Evolutionary conservation across 2,329 filamentous ascomycete genomes (phyloP), one percentile per base, ranked within the genome.

Genomic region (Clarireedia paspali): DNA sequence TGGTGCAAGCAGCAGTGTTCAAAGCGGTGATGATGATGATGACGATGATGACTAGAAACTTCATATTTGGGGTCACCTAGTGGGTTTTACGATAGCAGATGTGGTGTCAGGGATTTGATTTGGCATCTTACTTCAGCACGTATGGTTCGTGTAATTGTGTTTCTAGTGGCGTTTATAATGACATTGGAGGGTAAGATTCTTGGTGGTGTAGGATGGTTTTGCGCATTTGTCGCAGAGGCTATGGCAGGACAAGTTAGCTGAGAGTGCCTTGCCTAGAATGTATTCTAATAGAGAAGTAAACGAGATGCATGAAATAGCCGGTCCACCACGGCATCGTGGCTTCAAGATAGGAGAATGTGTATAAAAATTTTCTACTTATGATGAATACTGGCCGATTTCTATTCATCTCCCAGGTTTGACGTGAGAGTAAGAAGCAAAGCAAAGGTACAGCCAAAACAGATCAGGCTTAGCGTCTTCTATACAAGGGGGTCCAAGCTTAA

Each of bases 11-110:
- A 75, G 72, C 59, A 64, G 68, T 50, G 67, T 70, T 53, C 76
- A 77, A 64, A 82, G 79, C 66, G 79, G 83, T 60, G 77, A 81
- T 58, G 79, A 83, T 50, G 30, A 42, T 9, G 39, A 42, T 42
- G 67, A 68, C 26, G 60, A 60, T 38, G 53, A 53, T 50, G 56
- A 44, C 44, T 54, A 39, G 30, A 48, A n/a, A 42, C 50, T 52
- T 51, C 47, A 54, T 47, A 34, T 14, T 34, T 50, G 53, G 36
- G 50, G 34, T 58, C 26, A 55, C 27, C 60, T 57, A 59, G 55
- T 34, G 48, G 58, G 24, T 40, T 44, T 42, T 49, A 49, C 27
- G 59, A 62, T 58, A n/a, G 24, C 5, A 20, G 30, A 48, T 4
- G 53, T 9, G 53, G 59, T 61, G 46, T 50, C 40, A 52, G 47